A percentile compares a stretch with the other conserved stretches of the same genome.
Conservation (phyloP, 441 rosid species). For the Pelargonium australe region DNA sequence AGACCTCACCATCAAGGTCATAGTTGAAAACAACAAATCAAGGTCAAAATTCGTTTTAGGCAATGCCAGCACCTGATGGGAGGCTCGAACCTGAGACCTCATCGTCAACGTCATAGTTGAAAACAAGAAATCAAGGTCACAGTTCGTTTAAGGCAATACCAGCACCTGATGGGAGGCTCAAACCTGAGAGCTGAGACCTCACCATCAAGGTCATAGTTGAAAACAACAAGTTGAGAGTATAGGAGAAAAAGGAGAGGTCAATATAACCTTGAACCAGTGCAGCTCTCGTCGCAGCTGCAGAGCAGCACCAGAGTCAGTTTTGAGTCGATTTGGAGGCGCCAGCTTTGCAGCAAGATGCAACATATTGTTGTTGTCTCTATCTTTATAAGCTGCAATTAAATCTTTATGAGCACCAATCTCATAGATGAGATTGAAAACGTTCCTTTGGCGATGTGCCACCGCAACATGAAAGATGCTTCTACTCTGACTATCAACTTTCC, state of each 20-base stretch:
- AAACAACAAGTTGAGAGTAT: too few species aligned
- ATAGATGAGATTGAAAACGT: conserved; percentile 26
- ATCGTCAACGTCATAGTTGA: too few species aligned
- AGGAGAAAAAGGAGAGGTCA: background rate
- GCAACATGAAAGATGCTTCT: conserved; percentile 32
- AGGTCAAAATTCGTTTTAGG: too few species aligned
- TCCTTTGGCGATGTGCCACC: conserved; percentile 27
- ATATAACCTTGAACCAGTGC: conserved; percentile 31
- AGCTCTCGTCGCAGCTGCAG: conserved; percentile 36
- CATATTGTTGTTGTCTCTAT: conserved; percentile 23
- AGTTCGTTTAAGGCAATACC: too few species aligned
- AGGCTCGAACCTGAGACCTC: too few species aligned
- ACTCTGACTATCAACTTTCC: conserved; percentile 30
- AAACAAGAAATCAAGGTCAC: too few species aligned
- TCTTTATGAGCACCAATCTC: conserved; percentile 29
- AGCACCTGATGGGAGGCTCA: too few species aligned
- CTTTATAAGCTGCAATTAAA: conserved; percentile 23
- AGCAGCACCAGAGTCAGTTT: conserved; percentile 32
- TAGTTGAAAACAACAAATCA: too few species aligned
- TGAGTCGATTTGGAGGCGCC: conserved; percentile 24
- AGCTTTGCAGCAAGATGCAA: conserved; percentile 33
- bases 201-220: too few species aligned
- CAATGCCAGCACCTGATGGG: too few species aligned
- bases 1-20: too few species aligned
- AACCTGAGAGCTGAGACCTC: too few species aligned